Percentiles rank a stretch among this genome's conserved stretches.
These are phyloP conservation scores for Eimeria nieschulzi DNA, from an alignment of 169 alveolate species.

Conservation along the genomic window DNA sequence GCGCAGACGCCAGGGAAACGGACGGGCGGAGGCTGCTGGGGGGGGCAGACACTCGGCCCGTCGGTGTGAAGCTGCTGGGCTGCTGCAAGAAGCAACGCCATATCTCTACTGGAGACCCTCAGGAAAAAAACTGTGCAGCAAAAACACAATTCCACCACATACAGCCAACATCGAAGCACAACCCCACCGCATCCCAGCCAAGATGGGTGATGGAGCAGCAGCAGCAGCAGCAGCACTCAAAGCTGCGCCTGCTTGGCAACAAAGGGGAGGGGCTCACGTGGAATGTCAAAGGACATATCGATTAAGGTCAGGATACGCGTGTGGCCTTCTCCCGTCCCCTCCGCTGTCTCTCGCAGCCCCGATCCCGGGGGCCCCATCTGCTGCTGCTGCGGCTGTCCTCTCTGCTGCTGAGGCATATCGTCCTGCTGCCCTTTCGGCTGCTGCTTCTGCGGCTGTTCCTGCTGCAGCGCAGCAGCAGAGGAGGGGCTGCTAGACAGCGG, in stretches of 20 bases:
- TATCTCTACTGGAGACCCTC: constrained; percentile 73
- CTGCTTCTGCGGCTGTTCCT: constrained; percentile 19
- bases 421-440: not conserved
- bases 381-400: not conserved
- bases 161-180: not conserved
- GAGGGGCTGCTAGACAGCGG: constrained; percentile 12
- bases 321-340: not conserved
- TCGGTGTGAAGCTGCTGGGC: constrained; percentile 52
- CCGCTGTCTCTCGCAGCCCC: not conserved
- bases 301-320: constrained; percentile 11
- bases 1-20: constrained; percentile 28
- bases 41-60: constrained; percentile 72
- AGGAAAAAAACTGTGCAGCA: constrained; percentile 46
- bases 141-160: not conserved
- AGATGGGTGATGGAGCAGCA: not conserved
- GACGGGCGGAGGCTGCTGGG: constrained; percentile 70
- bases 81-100: constrained; percentile 73
- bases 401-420: constrained; percentile 18
- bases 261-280: not conserved
- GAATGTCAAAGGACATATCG: constrained; percentile 47
- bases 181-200: not conserved
- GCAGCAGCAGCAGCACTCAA: not conserved
- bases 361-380: not conserved
- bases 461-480: constrained; percentile 14
- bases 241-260: no score